Base-by-base conservation (phyloP, 108 stramenopile species). In the Fragilaria radians region DNA sequence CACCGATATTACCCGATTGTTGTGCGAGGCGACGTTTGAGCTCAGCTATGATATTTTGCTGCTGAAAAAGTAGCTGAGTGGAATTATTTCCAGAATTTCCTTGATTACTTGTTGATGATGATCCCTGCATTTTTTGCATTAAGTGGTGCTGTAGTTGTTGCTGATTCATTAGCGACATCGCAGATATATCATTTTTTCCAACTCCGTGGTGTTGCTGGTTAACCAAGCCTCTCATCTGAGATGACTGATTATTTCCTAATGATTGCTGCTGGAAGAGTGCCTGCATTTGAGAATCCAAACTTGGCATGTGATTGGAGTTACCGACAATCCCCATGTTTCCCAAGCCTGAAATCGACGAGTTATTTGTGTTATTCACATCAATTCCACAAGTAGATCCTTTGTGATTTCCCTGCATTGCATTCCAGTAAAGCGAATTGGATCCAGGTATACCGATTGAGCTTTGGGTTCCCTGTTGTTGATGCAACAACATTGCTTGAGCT, bases 21-120 rank as follows among this genome's bases (percentile, higher is more conserved):
- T 23, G 25, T 4, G 24, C 25, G 27, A 52, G 52, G 24, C 26
- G 52, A 2, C 52, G 52, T 26, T 52, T 52, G 22, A 52, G 52
- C 2, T 52, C 52, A 2, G 52, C 52, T 3, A 52, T 52, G 17
- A 52, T 27, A 52, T 27, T 52, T 52, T 52, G 52, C 27, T 52
- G 52, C 26, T 52, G 52, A 1, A 52, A 26, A 27, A 52, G 52
- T 27, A 52, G 52, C 52, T 52, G 52, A 4, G 52, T 26, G 18
- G 24, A 18, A 27, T 18, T 26, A 52, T 52, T 22, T 18, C 52
- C 26, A 18, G 52, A 23, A 3, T 26, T 26, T 18, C 22, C 52
- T 52, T 52, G 52, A 42, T 7, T 14, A 42, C 11, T 14, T 7
- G 36, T 11, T 7, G 36, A 42, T 14, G 36, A 42, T 14, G 11